Evolutionary conservation across 176 grass and related monocot genomes (phyloP).

Genomic region (Puccinellia tenuiflora): DNA sequence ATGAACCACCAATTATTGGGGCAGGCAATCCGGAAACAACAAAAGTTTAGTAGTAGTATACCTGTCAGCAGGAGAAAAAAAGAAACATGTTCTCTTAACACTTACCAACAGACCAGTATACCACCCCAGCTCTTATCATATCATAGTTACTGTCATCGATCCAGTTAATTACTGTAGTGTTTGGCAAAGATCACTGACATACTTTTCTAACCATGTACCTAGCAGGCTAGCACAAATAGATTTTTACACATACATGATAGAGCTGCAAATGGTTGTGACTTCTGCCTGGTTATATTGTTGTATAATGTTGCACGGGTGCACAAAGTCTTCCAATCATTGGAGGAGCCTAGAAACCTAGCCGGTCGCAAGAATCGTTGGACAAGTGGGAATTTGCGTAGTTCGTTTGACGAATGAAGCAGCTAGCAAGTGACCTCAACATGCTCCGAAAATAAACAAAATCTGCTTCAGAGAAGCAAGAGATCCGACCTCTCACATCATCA

Average conservation of each 20-base stretch:
- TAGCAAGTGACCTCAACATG: slow-evolving; percentile 27
- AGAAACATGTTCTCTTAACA: not conserved
- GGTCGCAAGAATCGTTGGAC: not conserved
- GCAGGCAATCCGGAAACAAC: not conserved
- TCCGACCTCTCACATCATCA: slow-evolving; percentile 14
- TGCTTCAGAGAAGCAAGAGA: not conserved
- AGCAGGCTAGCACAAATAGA: slow-evolving; percentile 2
- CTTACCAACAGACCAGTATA: not conserved
- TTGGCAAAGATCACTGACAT: not conserved
- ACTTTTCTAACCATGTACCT: not conserved
- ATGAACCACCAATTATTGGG: not conserved
- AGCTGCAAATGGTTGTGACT: slow-evolving; percentile 18
- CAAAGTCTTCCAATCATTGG: slow-evolving; percentile 21
- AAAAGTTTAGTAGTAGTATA: too few relatives aligned
- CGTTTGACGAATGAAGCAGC: not conserved
- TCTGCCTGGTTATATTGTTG: not conserved
- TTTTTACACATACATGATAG: not conserved
- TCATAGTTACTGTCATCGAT: not conserved
- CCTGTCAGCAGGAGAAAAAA: not conserved
- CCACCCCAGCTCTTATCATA: not conserved
- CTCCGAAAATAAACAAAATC: not conserved
- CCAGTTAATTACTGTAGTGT: not conserved
- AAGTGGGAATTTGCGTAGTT: not conserved
- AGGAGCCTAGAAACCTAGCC: not conserved
- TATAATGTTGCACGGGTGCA: slow-evolving; percentile 26